Evolutionary conservation across 352 stramenopile genomes (phyloP).

Genomic region (Pythium volutum): DNA sequence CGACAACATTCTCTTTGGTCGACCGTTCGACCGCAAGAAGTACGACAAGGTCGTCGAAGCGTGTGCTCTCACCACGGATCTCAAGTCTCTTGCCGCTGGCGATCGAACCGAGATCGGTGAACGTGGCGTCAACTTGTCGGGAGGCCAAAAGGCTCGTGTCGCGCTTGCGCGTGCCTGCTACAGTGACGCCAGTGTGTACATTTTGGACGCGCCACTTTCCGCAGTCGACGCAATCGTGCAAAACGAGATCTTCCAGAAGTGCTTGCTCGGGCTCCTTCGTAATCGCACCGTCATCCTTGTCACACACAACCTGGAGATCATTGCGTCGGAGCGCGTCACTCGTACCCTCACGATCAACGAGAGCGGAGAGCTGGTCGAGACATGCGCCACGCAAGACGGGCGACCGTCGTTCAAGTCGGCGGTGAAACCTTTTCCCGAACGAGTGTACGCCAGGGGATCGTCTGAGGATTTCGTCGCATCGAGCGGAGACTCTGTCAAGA

Average conservation of each 20-base stretch:
- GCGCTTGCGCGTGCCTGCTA: constrained; percentile 54
- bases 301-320: constrained; percentile 15
- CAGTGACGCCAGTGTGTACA: constrained; percentile 45
- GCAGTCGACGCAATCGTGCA: constrained; percentile 92
- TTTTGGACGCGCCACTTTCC: constrained; percentile 88
- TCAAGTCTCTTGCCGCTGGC: constrained; percentile 48
- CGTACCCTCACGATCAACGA: no score
- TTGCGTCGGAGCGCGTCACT: constrained; percentile 5
- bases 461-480: no score
- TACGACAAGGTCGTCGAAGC: constrained; percentile 46
- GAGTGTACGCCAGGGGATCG: no score
- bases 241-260: constrained; percentile 68
- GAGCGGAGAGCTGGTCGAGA: neutral
- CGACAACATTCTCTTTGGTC: constrained; percentile 91
- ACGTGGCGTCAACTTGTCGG: constrained; percentile 48
- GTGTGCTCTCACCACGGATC: constrained; percentile 44
- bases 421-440: no score
- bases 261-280: constrained; percentile 10
- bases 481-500: no score
- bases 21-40: constrained; percentile 29
- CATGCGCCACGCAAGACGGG: no score
- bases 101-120: constrained; percentile 60
- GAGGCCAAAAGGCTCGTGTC: constrained; percentile 51
- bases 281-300: constrained; percentile 16
- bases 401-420: no score